Percentiles rank a stretch among this genome's conserved stretches.
Conservation (phyloP, 768 basidiomycete genomes). For the Phaeolepiota aurea region DNA sequence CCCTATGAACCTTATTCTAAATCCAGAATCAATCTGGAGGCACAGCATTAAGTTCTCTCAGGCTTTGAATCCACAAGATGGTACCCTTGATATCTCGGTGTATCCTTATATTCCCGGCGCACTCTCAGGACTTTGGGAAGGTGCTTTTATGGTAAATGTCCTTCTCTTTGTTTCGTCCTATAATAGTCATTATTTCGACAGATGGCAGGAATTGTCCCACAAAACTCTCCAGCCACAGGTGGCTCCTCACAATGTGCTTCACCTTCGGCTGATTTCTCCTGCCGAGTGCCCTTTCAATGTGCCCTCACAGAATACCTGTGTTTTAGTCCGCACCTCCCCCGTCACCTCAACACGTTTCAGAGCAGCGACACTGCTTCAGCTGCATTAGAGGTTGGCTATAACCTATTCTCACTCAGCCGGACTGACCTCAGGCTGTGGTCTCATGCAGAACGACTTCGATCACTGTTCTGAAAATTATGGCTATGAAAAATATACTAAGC, state of each 20-base stretch:
- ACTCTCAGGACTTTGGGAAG: conserved; percentile 54
- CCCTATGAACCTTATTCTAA: conserved; percentile 3
- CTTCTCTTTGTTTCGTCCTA: conserved; percentile 4
- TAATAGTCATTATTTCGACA: not conserved
- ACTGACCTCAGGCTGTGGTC: too few species aligned
- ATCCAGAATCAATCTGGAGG: conserved; percentile 21
- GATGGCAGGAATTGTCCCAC: conserved; percentile 4
- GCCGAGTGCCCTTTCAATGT: conserved; percentile 43
- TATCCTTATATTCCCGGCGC: conserved; percentile 31
- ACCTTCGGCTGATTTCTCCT: conserved; percentile 21
- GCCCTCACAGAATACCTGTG: conserved; percentile 35
- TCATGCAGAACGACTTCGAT: conserved; percentile 8
- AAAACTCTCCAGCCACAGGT: not conserved
- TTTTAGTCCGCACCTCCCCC: conserved; percentile 27
- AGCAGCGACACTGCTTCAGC: too few species aligned
- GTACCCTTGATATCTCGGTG: conserved; percentile 2
- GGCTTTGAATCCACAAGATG: not conserved
- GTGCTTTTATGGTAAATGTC: conserved; percentile 43
- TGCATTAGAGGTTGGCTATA: too few species aligned
- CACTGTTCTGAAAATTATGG: conserved; percentile 12
- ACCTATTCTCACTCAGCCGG: too few species aligned
- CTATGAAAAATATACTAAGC: conserved; percentile 15
- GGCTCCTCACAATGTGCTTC: conserved; percentile 6
- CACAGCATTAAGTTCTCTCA: conserved; percentile 18
- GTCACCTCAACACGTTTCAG: too few species aligned